A percentile compares a stretch with the other conserved stretches of the same genome.
These are phyloP conservation scores for Diplocarpon rosae DNA, from an alignment of 2,329 filamentous ascomycete species.

Conservation along the genomic window DNA sequence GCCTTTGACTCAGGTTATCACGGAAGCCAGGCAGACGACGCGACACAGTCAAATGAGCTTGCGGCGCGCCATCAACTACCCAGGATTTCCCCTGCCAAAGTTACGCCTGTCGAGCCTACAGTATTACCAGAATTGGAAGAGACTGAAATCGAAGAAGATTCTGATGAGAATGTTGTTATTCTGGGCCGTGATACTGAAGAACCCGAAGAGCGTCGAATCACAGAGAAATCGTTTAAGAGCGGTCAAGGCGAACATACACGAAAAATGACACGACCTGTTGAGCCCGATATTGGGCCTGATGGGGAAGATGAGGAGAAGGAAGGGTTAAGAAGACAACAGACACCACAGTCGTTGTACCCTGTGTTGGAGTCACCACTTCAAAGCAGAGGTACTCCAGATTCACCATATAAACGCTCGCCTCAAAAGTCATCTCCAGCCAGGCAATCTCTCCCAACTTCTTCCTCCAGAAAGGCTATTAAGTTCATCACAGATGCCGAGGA, in stretches of 20 bases:
- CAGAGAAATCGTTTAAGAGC: conserved; percentile 31
- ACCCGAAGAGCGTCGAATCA: conserved; percentile 18
- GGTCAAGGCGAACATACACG: conserved; percentile 35
- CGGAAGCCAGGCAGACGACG: conserved; percentile 42
- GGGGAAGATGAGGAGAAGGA: conserved; percentile 1
- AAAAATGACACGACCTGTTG: conserved; percentile 10
- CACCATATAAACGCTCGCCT: conserved; percentile 18
- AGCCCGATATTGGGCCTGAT: conserved; percentile 5
- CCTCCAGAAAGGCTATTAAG: conserved; percentile 5
- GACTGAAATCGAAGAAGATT: conserved; percentile 4
- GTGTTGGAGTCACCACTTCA: conserved; percentile 21
- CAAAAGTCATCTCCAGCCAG: conserved; percentile 8
- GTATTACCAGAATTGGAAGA: not conserved
- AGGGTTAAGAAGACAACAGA: conserved; percentile 4
- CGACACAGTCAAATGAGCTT: conserved; percentile 12
- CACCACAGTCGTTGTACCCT: conserved; percentile 12
- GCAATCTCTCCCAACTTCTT: conserved; percentile 7
- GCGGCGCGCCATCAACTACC: not conserved
- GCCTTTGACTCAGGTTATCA: conserved; percentile 59
- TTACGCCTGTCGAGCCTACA: conserved; percentile 1
- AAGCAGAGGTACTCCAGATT: conserved; percentile 9
- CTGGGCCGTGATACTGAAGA: conserved; percentile 18
- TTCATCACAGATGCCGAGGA: not conserved
- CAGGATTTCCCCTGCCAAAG: conserved; percentile 7
- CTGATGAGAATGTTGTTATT: conserved; percentile 11